Evolutionary conservation across 2,329 filamentous ascomycete species (phyloP), one percentile per base, ranked within the genome.

Genomic region (Myrmaecium sp.): DNA sequence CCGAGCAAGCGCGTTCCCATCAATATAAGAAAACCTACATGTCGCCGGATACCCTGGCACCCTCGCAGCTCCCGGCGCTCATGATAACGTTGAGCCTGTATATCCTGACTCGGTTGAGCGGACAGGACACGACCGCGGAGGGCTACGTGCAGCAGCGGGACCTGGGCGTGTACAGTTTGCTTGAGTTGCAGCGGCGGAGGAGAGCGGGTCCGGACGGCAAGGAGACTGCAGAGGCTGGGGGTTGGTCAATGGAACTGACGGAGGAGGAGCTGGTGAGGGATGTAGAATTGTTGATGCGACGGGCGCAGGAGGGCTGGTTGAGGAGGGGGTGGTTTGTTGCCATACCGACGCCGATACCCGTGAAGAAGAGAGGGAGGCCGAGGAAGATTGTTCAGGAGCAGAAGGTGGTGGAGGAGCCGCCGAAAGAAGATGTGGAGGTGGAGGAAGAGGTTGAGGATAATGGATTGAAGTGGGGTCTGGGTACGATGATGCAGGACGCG

Each of bases 401-500:
- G 14, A 38, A 38, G 25, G 36, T 31, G 6, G 36, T 54, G 1
- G 46, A 48, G 12, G 43, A 49, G 0, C 36, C 62, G 11, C 3
- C 8, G 9, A n/a, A 25, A 5, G 25, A 28, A 4, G 30, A 21
- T 9, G 6, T 65, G 5, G 30, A 21, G 11, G 6, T 65, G 2
- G 40, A 69, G 6, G 49, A 48, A 4, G 50, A 59, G 2, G 41
- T 71, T 10, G 36, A 39, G 4, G 33, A 19, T 13, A 17, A 12
- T 28, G 3, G 35, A 33, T 13, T 36, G 42, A 33, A 56, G 44
- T 60, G 15, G 51, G 69, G 49, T 47, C 33, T 62, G 10, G 58
- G 57, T 2, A 77, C 72, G 3, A 83, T 83, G 77, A 69, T 84
- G 38, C 76, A 83, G 47, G 71, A 74, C 35, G 64, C 66, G 24